Evolutionary conservation across 2,329 filamentous ascomycete species (phyloP), one percentile per base, ranked within the genome.

Genomic region (Microcera coccophila): DNA sequence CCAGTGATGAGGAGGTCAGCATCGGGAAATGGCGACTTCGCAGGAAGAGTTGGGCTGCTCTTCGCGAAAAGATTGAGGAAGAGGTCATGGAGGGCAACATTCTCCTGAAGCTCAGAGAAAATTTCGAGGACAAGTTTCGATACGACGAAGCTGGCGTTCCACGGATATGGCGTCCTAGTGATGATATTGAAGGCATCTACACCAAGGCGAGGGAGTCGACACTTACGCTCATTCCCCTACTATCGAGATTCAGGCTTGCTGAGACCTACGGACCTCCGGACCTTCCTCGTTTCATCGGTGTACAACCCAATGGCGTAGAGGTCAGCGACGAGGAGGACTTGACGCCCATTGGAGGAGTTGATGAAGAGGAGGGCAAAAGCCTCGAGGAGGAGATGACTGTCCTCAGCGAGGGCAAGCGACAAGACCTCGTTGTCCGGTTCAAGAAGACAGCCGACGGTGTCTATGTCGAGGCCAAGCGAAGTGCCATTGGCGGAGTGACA

Each of bases 61-160:
- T 98, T 48, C 81, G 88, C 35, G 84, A 89, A 46, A 93, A 88
- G 72, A 86, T 98, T 49, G 91, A 97, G 26, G 93, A 98, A 62
- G 93, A 98, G 68, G 88, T 96, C 62, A 95, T 95, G 82, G 93
- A 97, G 69, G 91, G 91, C 58, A 98, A 97, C 62, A 82, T 98
- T 41, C 73, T 97, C 24, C 75, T 97, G 55, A 98, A 98, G 73
- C 79, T 98, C 39, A 82, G 93, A 26, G 93, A 98, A 67, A 97
- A 96, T 71, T 98, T 98, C 55, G 93, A 98, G 68, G 93, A 98
- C 71, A 96, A 95, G 68, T 98, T 98, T 78, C 85, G 93, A 51
- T 98, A 98, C 59, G 93, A 98, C 59, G 90, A 96, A 46, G 82
- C 83, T 5, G 93, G 93, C 19, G 93, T 98, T 4, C 93, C 93